Percentiles rank a stretch among this genome's conserved stretches.
These are phyloP conservation scores for Nepenthes mirabilis DNA, from an alignment of 148 eudicot genomes.

Conservation along the genomic window DNA sequence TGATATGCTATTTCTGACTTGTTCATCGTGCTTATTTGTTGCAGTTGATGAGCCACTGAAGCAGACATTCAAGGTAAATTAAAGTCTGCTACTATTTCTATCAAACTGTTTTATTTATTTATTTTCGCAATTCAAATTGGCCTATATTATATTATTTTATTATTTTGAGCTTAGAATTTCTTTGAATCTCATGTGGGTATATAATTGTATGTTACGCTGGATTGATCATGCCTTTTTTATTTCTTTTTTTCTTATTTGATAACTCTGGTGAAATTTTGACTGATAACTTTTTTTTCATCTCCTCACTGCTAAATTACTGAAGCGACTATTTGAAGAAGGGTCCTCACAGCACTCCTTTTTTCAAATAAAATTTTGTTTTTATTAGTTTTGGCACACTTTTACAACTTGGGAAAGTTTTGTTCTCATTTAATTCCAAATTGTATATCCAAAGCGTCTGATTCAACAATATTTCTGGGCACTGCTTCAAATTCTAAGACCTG, in stretches of 20 bases:
- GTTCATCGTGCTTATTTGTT: slow-evolving; percentile 12
- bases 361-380: neutral
- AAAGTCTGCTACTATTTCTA: neutral
- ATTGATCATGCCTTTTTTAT: too few species aligned
- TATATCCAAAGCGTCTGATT: slow-evolving; percentile 2
- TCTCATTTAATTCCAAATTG: neutral
- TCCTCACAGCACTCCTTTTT: neutral
- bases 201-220: too few species aligned
- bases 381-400: neutral
- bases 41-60: slow-evolving; percentile 63
- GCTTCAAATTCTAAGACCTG: slow-evolving; percentile 10
- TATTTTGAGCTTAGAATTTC: neutral
- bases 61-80: slow-evolving; percentile 51
- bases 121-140: neutral
- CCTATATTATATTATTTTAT: neutral
- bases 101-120: neutral
- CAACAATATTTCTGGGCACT: slow-evolving; percentile 1
- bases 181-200: too few species aligned
- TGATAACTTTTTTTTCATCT: too few species aligned
- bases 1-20: slow-evolving; percentile 15
- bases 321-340: too few species aligned
- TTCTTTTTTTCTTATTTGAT: too few species aligned
- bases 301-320: too few species aligned
- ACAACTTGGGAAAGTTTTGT: neutral
- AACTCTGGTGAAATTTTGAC: too few species aligned